Evolutionary conservation across 768 basidiomycete species (phyloP).

Genomic region (Albatrellus ellisii): DNA sequence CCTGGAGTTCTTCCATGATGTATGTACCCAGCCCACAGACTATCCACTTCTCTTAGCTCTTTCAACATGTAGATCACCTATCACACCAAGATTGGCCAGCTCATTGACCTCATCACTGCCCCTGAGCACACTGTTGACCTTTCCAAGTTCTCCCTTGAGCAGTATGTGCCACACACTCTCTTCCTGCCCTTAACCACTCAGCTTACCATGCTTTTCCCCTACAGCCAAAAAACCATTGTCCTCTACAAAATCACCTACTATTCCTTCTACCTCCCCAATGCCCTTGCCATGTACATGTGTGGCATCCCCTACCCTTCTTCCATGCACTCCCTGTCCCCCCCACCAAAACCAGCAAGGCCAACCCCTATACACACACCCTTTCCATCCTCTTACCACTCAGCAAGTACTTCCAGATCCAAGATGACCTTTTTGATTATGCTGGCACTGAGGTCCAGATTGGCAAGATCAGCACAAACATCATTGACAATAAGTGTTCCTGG

Average conservation of each 20-base stretch:
- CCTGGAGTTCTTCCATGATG: conserved; percentile 86
- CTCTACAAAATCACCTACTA: conserved; percentile 97
- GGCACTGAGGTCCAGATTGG: conserved; percentile 84
- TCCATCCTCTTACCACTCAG: conserved; percentile 85
- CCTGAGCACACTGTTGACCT: conserved; percentile 84
- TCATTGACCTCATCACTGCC: conserved; percentile 90
- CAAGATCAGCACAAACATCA: conserved; percentile 93
- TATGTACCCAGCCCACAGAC: conserved; percentile 19
- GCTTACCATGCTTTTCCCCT: background rate
- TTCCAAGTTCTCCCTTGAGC: conserved; percentile 74
- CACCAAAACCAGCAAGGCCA: too few species aligned
- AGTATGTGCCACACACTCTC: conserved; percentile 30
- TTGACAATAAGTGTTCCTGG: conserved; percentile 99
- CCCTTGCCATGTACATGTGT: conserved; percentile 78
- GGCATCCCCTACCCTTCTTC: conserved; percentile 38
- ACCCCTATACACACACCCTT: conserved; percentile 53
- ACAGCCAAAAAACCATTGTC: conserved; percentile 81
- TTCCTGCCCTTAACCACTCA: background rate
- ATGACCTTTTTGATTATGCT: conserved; percentile 80
- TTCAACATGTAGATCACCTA: conserved; percentile 34
- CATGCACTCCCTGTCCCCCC: too few species aligned
- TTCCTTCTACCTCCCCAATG: conserved; percentile 97
- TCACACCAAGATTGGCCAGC: conserved; percentile 91
- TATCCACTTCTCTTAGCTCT: background rate
- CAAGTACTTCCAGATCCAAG: conserved; percentile 97